These are phyloP conservation scores for Dioszegia hungarica DNA, from an alignment of 768 basidiomycete genomes.

Conservation along the genomic window DNA sequence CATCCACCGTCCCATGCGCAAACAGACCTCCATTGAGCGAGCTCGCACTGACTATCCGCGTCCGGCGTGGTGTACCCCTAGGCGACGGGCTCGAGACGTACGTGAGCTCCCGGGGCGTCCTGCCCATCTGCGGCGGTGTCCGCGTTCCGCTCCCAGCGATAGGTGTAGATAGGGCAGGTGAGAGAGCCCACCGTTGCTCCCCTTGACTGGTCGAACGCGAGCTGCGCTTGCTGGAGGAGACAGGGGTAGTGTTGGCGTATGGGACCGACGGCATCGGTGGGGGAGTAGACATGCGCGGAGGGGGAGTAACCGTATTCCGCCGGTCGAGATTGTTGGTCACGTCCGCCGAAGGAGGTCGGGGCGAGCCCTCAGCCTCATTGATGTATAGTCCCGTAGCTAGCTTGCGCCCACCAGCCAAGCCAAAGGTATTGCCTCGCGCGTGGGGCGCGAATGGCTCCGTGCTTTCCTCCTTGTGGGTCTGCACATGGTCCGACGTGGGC, in stretches of 20 bases:
- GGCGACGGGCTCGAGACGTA: slow-evolving; percentile 6
- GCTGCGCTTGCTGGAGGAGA: background rate
- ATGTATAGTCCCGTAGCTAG: background rate
- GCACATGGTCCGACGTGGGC: background rate
- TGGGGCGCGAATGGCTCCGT: background rate
- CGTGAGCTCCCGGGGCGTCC: slow-evolving; percentile 4
- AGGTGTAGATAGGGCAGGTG: slow-evolving; percentile 6
- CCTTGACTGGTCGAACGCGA: background rate
- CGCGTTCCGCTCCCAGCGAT: background rate
- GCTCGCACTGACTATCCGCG: slow-evolving; percentile 17
- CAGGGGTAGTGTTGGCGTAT: background rate
- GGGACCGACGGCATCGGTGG: slow-evolving; percentile 5
- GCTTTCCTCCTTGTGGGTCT: background rate
- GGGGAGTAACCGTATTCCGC: background rate
- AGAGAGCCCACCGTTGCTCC: background rate
- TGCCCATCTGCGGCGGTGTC: background rate
- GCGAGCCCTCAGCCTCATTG: background rate
- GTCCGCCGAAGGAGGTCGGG: background rate
- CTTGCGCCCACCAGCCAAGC: background rate
- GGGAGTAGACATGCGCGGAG: slow-evolving; percentile 1
- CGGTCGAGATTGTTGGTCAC: background rate
- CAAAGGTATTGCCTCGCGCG: background rate
- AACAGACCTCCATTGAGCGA: slow-evolving; percentile 25
- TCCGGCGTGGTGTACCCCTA: slow-evolving; percentile 13
- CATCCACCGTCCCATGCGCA: slow-evolving; percentile 23